Base-by-base conservation (phyloP, 129 eudicot species). In the Artemisia tridentata region DNA sequence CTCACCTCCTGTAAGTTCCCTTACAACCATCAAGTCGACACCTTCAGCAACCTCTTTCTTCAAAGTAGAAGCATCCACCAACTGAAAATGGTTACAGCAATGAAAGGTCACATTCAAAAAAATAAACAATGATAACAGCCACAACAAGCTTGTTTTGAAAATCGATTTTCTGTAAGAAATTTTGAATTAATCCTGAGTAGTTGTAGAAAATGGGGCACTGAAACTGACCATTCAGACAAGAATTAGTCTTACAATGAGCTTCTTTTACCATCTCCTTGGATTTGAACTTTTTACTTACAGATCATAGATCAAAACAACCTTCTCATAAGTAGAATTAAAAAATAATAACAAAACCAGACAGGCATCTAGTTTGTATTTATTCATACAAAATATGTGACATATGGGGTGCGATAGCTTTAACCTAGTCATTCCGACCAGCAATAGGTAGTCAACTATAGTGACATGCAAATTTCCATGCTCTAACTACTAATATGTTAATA, bases 1-100 rank as follows among this genome's bases (percentile, higher is more conserved):
- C 96, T 81, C 54, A 92, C 98, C 98, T 85, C 96, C 96, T 48
- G 98, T 92, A 48, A 92, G 98, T 79, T 92, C 98, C 82, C 98
- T 85, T 56, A 92, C 95, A 69, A 92, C 96, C 96, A 92, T 92
- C 80, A 92, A 83, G 80, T 92, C 98, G 41, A 92, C 98, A 73
- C 98, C 98, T 78, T 92, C 98, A 38, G 96, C 98, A 65, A 92
- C 89, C 58, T 92, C 98, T 80, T 84, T 89, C 78, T 92, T 92
- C 84, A 92, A 77, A 31, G 96, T 89, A 68, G 98, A 89, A 70
- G 95, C 91, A 83, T 92, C 95, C 65, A 89, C 92, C 16, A 92
- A 85, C 98, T 89, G 74, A 65, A 62, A 55, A 29, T 29, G 34
- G 34, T 29, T 5, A 34, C 41, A 34, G 1, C 41, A 34, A 34